Evolutionary conservation across 768 basidiomycete genomes (phyloP), one percentile per base, ranked within the genome.

Genomic region (Pleurotus cornucopiae): DNA sequence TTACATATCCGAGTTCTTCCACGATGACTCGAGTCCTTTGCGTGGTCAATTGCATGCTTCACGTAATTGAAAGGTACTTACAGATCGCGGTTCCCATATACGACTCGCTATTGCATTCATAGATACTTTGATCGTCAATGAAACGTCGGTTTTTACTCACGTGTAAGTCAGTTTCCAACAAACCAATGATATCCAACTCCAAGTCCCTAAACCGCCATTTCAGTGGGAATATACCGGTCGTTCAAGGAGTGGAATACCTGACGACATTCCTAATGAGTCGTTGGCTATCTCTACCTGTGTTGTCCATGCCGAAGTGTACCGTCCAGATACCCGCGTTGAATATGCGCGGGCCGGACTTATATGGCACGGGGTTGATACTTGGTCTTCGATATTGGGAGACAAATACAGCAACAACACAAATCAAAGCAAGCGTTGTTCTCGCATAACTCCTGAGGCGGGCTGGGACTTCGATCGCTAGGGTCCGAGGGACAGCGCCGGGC

Each of bases 271-370:
- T 73, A 66, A 91, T 83, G 3, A 85, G 74, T 41, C 79, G 68
- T 66, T 89, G 88, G 63, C 88, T 90, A 61, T 91, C 89, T 58
- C 81, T 68, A 2, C 89, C 85, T 43, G 80, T 82, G 60, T 89
- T 84, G 68, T 92, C 83, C 23, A 82, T 73, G 54, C 94, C 94
- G 65, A 96, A 96, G 67, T 96, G 94, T 21, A 96, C 78, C 0
- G 94, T 92, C 93, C 92, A 95, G 25, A 95, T 91, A 2, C 89
- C 93, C 4, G 88, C 85, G 16, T 84, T 86, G 43, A 94, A 73
- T n/a, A 89, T 76, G 26, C 88, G 75, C 13, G 84, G 77, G 2
- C 81, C 83, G 23, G 83, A 71, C 54, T 83, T 83, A 69, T 82
- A 84, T 2, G 89, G 85, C 21, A 65, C 69, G 0, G 85, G 81